A percentile compares a stretch with the other conserved stretches of the same genome.
Evolutionary conservation across 805 yeast genomes (phyloP).

Genomic region (Saccharomycopsis selenospora): DNA sequence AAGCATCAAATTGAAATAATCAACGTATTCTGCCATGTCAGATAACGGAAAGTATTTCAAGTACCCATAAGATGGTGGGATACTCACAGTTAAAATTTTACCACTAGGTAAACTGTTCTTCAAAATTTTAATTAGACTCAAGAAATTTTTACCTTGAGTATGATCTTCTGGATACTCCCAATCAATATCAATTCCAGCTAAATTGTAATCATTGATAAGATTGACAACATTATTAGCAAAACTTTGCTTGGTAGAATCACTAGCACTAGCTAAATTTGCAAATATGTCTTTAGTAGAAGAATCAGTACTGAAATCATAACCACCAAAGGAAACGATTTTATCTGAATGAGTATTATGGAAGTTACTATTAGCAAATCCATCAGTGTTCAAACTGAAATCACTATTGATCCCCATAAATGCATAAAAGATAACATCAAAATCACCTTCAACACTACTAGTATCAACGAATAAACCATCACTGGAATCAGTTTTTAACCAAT

Average conservation of each 20-base stretch:
- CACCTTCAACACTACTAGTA: neutral
- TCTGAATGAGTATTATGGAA: neutral
- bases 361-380: neutral
- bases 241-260: neutral
- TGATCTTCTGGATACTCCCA: neutral
- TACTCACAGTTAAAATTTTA: neutral
- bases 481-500: neutral
- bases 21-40: neutral
- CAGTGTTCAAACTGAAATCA: neutral
- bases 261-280: slow-evolving; percentile 1
- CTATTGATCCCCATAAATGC: neutral
- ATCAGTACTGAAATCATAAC: slow-evolving; percentile 8
- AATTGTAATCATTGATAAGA: neutral
- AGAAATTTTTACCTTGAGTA: slow-evolving; percentile 1
- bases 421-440: neutral
- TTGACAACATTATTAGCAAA: neutral
- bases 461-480: neutral
- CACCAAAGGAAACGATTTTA: slow-evolving; percentile 6
- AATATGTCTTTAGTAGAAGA: neutral
- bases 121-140: neutral
- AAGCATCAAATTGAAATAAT: slow-evolving; percentile 2
- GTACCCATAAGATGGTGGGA: slow-evolving; percentile 1
- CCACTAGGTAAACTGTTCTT: neutral
- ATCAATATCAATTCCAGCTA: slow-evolving; percentile 1
- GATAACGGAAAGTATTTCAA: slow-evolving; percentile 1